These are phyloP conservation scores for Melampsora allii-populina DNA, from an alignment of 1,284 basidiomycete species.

Conservation along the genomic window DNA sequence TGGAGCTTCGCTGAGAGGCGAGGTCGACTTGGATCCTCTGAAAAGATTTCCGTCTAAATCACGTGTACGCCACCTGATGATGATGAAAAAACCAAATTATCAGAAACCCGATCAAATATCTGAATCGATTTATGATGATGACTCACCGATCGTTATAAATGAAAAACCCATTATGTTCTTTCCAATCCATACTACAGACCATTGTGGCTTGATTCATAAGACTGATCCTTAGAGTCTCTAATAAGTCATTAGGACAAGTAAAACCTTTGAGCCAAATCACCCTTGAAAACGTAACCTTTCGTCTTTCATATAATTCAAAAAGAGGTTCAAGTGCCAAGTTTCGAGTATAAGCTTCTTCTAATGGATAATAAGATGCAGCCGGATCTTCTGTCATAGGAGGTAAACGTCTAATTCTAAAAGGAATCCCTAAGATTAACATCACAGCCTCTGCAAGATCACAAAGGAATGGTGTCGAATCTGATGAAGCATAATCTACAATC, in stretches of 20 bases:
- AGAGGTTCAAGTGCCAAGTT: constrained; percentile 87
- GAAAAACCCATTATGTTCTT: constrained; percentile 90
- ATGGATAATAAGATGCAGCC: constrained; percentile 79
- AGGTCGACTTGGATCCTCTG: constrained; percentile 86
- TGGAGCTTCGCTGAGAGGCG: constrained; percentile 81
- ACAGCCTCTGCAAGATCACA: constrained; percentile 89
- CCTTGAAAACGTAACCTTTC: constrained; percentile 75
- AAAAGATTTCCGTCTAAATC: constrained; percentile 95
- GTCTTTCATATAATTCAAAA: constrained; percentile 70
- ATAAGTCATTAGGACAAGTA: constrained; percentile 90
- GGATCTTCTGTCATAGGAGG: constrained; percentile 83
- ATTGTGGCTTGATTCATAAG: constrained; percentile 84
- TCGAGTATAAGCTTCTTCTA: constrained; percentile 86
- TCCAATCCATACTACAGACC: constrained; percentile 99
- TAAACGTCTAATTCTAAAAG: constrained; percentile 81
- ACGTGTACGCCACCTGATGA: constrained; percentile 82
- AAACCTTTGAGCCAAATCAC: constrained; percentile 97
- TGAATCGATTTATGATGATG: background rate
- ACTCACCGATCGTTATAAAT: constrained; percentile 87
- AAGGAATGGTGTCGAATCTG: constrained; percentile 85
- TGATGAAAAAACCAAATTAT: constrained; percentile 1
- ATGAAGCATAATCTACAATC: constrained; percentile 89
- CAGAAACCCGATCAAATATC: background rate
- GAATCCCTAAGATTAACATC: constrained; percentile 79
- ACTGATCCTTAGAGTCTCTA: constrained; percentile 86